phyloP scores from a whole-genome alignment of 2,329 filamentous ascomycete genomes.

The Rhynchosporium agropyri region DNA sequence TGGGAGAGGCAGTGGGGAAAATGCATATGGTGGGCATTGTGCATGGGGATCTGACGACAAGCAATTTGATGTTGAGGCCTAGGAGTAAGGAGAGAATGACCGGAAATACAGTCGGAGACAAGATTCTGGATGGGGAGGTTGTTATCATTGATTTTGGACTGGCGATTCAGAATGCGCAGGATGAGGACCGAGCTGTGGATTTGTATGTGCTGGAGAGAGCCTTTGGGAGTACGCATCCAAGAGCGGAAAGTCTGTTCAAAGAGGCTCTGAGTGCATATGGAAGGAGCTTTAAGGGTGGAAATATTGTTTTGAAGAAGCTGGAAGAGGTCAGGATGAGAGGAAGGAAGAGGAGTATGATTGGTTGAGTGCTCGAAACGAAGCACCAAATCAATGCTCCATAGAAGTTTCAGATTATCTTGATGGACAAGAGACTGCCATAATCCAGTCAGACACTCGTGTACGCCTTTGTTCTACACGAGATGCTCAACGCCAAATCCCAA shows the following conservation, averaged over 20 bases:
- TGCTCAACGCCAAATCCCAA: constrained; percentile 16
- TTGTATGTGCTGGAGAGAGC: constrained; percentile 93
- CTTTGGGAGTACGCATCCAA: constrained; percentile 92
- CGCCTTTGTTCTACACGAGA: background rate
- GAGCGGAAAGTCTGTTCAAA: constrained; percentile 74
- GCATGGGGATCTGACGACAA: constrained; percentile 95
- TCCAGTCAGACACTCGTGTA: background rate
- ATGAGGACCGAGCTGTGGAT: constrained; percentile 95
- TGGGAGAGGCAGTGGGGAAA: constrained; percentile 71
- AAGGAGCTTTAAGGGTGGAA: constrained; percentile 73
- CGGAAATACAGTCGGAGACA: constrained; percentile 32
- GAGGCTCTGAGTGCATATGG: constrained; percentile 76
- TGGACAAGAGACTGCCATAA: background rate
- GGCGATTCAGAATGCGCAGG: constrained; percentile 75
- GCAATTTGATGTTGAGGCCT: constrained; percentile 82
- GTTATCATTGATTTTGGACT: constrained; percentile 95
- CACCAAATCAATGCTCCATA: background rate
- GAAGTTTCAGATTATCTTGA: background rate
- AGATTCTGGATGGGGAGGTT: constrained; percentile 67
- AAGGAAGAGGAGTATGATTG: constrained; percentile 95
- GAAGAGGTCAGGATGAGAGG: constrained; percentile 94
- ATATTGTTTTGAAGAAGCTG: constrained; percentile 74
- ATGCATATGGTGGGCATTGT: constrained; percentile 86
- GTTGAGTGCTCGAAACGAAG: constrained; percentile 49
- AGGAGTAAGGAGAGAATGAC: constrained; percentile 23